Conservation (phyloP, 768 basidiomycete genomes). For the Mycena albidolilacea region DNA sequence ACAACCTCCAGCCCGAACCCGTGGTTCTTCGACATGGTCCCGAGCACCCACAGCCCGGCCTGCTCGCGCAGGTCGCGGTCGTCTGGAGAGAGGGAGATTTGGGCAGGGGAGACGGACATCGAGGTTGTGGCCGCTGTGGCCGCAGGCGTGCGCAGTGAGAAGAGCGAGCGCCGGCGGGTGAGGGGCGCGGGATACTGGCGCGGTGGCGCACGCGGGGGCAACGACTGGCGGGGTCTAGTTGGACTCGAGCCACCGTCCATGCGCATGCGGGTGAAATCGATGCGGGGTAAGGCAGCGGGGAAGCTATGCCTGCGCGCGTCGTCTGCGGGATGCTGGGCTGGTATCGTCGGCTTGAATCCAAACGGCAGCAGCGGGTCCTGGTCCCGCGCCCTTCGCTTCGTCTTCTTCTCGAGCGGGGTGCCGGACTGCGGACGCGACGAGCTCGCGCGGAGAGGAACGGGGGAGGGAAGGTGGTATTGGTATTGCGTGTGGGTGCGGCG, state of each 20-base stretch:
- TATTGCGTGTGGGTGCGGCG: constrained; percentile 1
- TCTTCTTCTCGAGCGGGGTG: constrained; percentile 23
- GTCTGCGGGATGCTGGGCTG: background rate
- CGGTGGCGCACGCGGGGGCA: constrained; percentile 21
- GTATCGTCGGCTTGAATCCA: background rate
- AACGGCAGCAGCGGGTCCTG: background rate
- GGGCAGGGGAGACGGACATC: background rate
- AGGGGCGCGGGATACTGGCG: background rate
- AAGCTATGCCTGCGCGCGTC: constrained; percentile 29
- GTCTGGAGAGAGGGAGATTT: constrained; percentile 34
- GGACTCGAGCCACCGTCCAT: background rate
- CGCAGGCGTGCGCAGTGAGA: constrained; percentile 15
- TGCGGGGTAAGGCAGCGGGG: constrained; percentile 21
- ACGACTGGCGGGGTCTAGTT: constrained; percentile 27
- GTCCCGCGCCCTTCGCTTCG: constrained; percentile 6
- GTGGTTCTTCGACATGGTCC: constrained; percentile 61
- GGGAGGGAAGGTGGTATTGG: constrained; percentile 13
- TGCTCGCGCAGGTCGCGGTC: constrained; percentile 36
- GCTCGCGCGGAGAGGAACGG: constrained; percentile 9
- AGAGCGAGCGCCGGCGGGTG: constrained; percentile 23
- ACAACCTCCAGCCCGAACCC: constrained; percentile 60
- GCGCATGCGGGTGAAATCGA: constrained; percentile 25
- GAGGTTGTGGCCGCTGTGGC: background rate
- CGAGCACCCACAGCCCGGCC: constrained; percentile 48
- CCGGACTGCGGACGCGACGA: constrained; percentile 4